phyloP scores from a whole-genome alignment of 257 asterid species.

The Petunia axillaris region DNA sequence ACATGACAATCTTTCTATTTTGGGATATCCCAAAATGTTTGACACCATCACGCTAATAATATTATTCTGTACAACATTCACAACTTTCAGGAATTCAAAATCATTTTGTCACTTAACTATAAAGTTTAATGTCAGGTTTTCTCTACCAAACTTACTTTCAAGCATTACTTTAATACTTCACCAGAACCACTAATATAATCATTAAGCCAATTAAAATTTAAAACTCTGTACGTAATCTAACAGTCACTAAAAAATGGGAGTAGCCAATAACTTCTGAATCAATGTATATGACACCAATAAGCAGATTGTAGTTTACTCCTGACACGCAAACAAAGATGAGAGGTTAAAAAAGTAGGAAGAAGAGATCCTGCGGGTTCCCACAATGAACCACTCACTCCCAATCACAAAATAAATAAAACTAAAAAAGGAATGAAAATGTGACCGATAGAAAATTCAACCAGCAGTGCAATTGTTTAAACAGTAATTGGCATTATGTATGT shows the following conservation, averaged over 20 bases:
- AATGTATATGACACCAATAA: background rate
- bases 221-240: background rate
- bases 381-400: background rate
- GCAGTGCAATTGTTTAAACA: background rate
- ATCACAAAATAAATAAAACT: background rate
- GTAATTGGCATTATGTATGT: background rate
- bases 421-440: background rate
- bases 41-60: constrained; percentile 1
- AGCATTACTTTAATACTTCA: background rate
- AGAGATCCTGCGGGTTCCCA: background rate
- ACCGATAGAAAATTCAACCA: background rate
- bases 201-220: background rate
- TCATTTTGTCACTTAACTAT: background rate
- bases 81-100: constrained; percentile 7
- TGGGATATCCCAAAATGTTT: constrained; percentile 4
- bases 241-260: background rate
- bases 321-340: background rate
- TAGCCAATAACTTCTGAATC: background rate
- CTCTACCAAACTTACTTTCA: constrained; percentile 15
- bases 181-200: constrained; percentile 15
- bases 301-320: background rate
- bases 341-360: constrained; percentile 11
- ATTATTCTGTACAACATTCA: background rate
- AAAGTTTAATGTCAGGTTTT: background rate
- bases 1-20: background rate